These are phyloP conservation scores for Fusarium sp. DNA, from an alignment of 2,329 filamentous ascomycete species.

Conservation along the genomic window DNA sequence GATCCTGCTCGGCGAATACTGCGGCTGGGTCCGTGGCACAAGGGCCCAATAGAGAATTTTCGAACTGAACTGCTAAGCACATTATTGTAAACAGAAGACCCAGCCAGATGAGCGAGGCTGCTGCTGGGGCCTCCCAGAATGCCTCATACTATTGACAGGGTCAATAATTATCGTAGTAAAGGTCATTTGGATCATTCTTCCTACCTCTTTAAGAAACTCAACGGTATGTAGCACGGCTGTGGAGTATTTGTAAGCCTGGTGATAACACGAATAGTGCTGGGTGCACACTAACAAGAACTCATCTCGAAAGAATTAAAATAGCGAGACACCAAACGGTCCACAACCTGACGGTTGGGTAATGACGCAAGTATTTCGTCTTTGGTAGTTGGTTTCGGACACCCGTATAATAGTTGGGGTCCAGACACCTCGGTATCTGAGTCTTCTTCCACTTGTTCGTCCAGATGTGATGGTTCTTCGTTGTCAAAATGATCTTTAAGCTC, in stretches of 20 bases:
- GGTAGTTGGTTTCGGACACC: constrained; percentile 42
- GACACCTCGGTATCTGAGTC: neutral
- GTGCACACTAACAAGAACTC: constrained; percentile 9
- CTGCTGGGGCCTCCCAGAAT: constrained; percentile 59
- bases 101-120: constrained; percentile 59
- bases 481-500: constrained; percentile 56
- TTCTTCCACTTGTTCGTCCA: neutral
- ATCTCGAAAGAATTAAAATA: constrained; percentile 56
- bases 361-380: constrained; percentile 52
- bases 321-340: constrained; percentile 54
- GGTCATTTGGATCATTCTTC: neutral
- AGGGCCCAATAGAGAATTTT: constrained; percentile 18
- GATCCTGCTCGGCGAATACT: constrained; percentile 2
- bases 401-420: constrained; percentile 53
- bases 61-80: constrained; percentile 53
- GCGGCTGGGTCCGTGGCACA: constrained; percentile 1
- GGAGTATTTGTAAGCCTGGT: neutral
- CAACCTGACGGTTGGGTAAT: constrained; percentile 51
- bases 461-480: constrained; percentile 39
- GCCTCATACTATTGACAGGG: constrained; percentile 54
- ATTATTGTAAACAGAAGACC: constrained; percentile 62
- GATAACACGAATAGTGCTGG: no score
- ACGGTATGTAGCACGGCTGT: constrained; percentile 16
- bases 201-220: constrained; percentile 22
- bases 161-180: accelerated